Evolutionary conservation across 768 basidiomycete species (phyloP), one percentile per base, ranked within the genome.

Genomic region (Xerocomellus intermedius): DNA sequence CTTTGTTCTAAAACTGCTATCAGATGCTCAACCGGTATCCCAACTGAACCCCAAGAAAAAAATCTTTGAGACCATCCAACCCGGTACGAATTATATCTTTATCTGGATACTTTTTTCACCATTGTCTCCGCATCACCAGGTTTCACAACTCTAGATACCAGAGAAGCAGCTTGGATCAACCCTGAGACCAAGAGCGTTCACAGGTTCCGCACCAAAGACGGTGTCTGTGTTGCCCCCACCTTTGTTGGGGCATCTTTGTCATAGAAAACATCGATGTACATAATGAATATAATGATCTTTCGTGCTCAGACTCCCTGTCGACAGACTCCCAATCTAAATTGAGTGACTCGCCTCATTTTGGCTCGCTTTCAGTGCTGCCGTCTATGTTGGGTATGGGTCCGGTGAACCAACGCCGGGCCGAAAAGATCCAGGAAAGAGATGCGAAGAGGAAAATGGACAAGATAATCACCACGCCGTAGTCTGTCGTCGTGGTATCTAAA

Each of bases 31-130:
- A 19, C 89, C 94, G 0, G 75, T 96, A 22, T 66, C 87, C 8
- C 93, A 95, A 65, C 78, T 99, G 54, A 98, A 98, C 73, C 97
- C 97, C 13, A 99, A 98, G 77, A 98, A 97, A 79, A 99, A 98
- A 76, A 91, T 98, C 32, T 99, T 98, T 65, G 97, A 99, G 75
- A 88, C 94, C 0, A 84, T 99, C 47, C 97, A 97, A 68, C 94
- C 94, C 48, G 89, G 92, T 87, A 62, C 22, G 73, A 44, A 43
- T 10, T 6, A 16, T 50, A 52, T 50, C 35, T 43, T 60, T 46
- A 42, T 48, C 44, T 8, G 5, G 26, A 46, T 28, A 16, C n/a
- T 45, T n/a, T 54, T 52, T 35, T 50, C 26, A 54, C 12, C 13
- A 33, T 12, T 48, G 45, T 26, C 33, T 60, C 24, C 21, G 9